phyloP scores from a whole-genome alignment of 139 green algal species.

The Chlorella ohadii region DNA sequence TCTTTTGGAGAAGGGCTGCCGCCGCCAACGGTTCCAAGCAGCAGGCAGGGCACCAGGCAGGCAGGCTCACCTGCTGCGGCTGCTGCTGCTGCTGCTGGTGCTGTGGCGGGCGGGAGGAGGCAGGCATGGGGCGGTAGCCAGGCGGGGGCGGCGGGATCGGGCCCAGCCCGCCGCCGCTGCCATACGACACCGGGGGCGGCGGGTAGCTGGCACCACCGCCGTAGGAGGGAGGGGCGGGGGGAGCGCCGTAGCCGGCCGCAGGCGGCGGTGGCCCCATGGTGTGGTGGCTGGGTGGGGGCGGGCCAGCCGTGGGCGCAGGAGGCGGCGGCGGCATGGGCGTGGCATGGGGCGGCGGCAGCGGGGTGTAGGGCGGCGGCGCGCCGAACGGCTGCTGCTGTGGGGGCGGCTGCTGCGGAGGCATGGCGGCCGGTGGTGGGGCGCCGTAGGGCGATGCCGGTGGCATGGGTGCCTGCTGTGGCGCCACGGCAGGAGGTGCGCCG shows the following conservation, averaged over 20 bases:
- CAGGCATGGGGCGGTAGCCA: conserved; percentile 20
- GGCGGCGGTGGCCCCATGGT: conserved; percentile 3
- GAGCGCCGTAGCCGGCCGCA: neutral
- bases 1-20: too few relatives aligned
- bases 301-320: neutral
- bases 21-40: too few relatives aligned
- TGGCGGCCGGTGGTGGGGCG: neutral
- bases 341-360: conserved; percentile 18
- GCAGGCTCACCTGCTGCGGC: neutral
- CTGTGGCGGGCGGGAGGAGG: neutral
- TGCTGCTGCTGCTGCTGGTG: neutral
- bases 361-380: neutral
- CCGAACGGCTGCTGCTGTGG: conserved; percentile 8
- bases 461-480: neutral
- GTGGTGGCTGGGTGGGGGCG: conserved; percentile 29
- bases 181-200: conserved; percentile 13
- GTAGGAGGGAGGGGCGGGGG: neutral
- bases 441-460: neutral
- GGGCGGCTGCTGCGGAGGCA: neutral
- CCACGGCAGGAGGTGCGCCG: neutral
- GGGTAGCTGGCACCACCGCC: conserved; percentile 24
- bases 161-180: conserved; percentile 5
- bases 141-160: conserved; percentile 39
- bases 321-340: conserved; percentile 11
- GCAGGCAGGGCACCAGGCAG: too few relatives aligned